phyloP scores from a whole-genome alignment of 352 stramenopile genomes.

The Globisporangium irregulare region DNA sequence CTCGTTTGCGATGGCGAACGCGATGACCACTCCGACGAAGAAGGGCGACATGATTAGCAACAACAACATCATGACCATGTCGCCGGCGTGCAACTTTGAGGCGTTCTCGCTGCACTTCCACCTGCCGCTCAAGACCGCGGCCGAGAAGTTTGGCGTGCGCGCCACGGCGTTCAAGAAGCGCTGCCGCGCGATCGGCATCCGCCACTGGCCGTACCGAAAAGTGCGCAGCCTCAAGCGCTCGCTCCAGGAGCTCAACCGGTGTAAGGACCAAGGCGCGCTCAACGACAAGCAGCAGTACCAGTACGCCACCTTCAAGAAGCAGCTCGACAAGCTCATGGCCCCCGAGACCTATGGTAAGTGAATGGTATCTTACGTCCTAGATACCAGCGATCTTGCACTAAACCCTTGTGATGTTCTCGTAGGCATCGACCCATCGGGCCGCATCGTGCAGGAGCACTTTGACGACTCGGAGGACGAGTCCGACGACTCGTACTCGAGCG shows the following conservation, averaged over 20 bases:
- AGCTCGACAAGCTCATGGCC: conserved; percentile 62
- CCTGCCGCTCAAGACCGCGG: conserved; percentile 59
- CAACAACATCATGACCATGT: conserved; percentile 42
- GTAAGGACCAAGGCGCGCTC: conserved; percentile 48
- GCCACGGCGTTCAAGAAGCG: conserved; percentile 77
- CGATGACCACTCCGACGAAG: conserved; percentile 35
- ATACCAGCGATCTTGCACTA: background rate
- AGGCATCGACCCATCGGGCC: conserved; percentile 58
- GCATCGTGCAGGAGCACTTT: conserved; percentile 41
- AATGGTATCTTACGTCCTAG: background rate
- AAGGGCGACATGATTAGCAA: background rate
- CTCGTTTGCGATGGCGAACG: conserved; percentile 21
- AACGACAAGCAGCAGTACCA: conserved; percentile 68
- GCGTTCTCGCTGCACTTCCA: conserved; percentile 70
- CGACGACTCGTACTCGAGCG: conserved; percentile 47
- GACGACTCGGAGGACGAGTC: conserved; percentile 54
- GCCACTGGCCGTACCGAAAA: conserved; percentile 73
- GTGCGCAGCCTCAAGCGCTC: conserved; percentile 69
- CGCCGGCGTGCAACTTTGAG: conserved; percentile 64
- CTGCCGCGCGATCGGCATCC: conserved; percentile 66
- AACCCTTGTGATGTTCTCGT: background rate
- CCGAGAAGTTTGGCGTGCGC: conserved; percentile 72
- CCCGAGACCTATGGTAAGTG: conserved; percentile 53
- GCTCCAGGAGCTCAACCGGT: conserved; percentile 57
- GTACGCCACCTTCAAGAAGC: conserved; percentile 55